A percentile compares a stretch with the other conserved stretches of the same genome.
Conservation (phyloP, 2,329 filamentous ascomycete genomes). For the Aureobasidium sp. region DNA sequence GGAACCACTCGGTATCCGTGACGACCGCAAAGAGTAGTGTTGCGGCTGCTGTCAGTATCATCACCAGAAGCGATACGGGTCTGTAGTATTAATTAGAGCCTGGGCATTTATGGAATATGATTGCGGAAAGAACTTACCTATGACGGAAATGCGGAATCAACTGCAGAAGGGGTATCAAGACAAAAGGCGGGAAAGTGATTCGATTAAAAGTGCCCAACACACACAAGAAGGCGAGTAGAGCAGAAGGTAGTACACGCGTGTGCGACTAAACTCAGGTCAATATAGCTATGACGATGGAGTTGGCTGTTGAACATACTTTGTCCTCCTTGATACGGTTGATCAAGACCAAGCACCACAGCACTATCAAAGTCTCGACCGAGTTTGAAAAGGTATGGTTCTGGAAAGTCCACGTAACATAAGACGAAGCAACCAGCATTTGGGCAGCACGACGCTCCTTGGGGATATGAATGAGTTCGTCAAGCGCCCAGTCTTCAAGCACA, state of each 20-base stretch:
- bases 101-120: not conserved
- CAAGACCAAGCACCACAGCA: conserved; percentile 88
- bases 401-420: conserved; percentile 98
- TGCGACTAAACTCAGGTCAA: conserved; percentile 48
- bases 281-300: not conserved
- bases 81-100: conserved; percentile 28
- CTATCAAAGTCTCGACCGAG: conserved; percentile 85
- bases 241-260: conserved; percentile 68
- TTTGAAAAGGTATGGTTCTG: conserved; percentile 99
- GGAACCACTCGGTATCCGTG: conserved; percentile 80
- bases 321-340: conserved; percentile 77
- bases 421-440: conserved; percentile 81
- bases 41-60: conserved; percentile 57
- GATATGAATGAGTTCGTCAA: conserved; percentile 80
- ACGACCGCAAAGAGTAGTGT: conserved; percentile 70
- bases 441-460: conserved; percentile 65
- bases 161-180: conserved; percentile 74
- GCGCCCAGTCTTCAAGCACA: conserved; percentile 94
- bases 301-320: conserved; percentile 48
- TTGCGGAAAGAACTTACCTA: conserved; percentile 53
- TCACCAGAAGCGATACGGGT: conserved; percentile 53
- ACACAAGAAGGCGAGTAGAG: conserved; percentile 69
- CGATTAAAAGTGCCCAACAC: conserved; percentile 91
- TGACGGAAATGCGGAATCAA: conserved; percentile 78
- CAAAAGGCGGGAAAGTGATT: conserved; percentile 92